Percentiles rank a stretch among this genome's conserved stretches.
Conservation (phyloP, 371 early-diverging fungal species). For the Thermomucor indicae-seudaticae region DNA sequence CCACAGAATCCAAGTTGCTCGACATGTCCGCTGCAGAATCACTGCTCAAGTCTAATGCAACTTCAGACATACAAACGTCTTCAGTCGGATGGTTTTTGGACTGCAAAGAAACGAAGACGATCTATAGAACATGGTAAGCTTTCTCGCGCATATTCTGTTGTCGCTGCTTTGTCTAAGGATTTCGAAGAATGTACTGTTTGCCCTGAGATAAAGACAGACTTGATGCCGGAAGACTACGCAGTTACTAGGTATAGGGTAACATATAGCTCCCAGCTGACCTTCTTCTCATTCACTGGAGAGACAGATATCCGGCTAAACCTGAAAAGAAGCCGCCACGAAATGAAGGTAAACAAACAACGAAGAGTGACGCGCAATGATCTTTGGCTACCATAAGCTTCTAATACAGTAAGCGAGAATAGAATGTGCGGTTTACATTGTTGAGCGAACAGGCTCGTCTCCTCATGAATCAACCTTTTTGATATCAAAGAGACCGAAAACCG, state of each 20-base stretch:
- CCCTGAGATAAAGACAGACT: slow-evolving; percentile 19
- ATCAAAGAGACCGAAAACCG: slow-evolving; percentile 55
- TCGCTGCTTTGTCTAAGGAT: neutral
- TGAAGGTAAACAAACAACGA: slow-evolving; percentile 45
- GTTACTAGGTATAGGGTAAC: slow-evolving; percentile 39
- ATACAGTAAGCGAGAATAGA: slow-evolving; percentile 20
- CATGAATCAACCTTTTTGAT: slow-evolving; percentile 40
- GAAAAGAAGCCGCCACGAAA: slow-evolving; percentile 60
- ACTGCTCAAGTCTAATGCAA: slow-evolving; percentile 62
- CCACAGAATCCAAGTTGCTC: slow-evolving; percentile 68
- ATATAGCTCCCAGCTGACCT: neutral
- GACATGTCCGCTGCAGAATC: slow-evolving; percentile 59
- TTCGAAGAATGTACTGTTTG: slow-evolving; percentile 28
- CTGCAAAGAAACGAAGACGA: slow-evolving; percentile 21
- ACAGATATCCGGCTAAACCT: slow-evolving; percentile 60
- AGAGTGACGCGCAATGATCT: neutral
- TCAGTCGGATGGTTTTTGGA: slow-evolving; percentile 20
- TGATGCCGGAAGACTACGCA: slow-evolving; percentile 25
- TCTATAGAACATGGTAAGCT: slow-evolving; percentile 20
- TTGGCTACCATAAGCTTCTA: no score
- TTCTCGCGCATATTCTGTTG: neutral
- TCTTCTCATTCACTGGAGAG: slow-evolving; percentile 13
- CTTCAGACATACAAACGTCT: slow-evolving; percentile 4
- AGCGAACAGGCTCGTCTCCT: slow-evolving; percentile 18
- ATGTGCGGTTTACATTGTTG: slow-evolving; percentile 61